phyloP scores from a whole-genome alignment of 441 rosid genomes.

The Gossypium aridum region DNA sequence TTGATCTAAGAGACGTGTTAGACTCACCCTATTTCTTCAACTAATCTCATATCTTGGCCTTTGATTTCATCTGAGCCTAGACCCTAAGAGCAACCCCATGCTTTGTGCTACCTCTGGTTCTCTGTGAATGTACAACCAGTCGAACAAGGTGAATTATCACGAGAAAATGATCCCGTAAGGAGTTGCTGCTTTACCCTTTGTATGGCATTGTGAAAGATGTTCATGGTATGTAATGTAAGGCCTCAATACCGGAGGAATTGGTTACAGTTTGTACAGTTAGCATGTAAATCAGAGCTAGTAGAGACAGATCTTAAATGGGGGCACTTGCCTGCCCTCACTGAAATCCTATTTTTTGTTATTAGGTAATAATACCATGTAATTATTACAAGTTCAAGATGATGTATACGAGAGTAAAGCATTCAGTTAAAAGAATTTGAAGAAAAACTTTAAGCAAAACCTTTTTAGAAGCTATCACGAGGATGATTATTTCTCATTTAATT shows the following conservation, averaged over 20 bases:
- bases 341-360: background rate
- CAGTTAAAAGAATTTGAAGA: background rate
- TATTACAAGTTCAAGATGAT: background rate
- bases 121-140: background rate
- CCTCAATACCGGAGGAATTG: background rate
- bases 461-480: background rate
- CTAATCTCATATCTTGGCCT: constrained; percentile 24
- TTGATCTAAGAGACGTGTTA: constrained; percentile 75
- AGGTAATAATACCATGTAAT: background rate
- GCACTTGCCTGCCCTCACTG: background rate
- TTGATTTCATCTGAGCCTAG: background rate
- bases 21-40: constrained; percentile 92
- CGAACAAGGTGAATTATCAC: background rate
- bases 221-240: background rate
- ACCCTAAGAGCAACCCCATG: background rate
- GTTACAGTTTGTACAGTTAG: constrained; percentile 7
- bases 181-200: constrained; percentile 7
- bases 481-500: background rate
- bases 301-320: background rate
- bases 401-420: background rate
- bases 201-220: constrained; percentile 13
- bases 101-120: background rate
- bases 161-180: background rate
- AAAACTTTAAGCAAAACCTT: background rate
- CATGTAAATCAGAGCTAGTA: background rate